Percentiles rank a stretch among this genome's conserved stretches.
Evolutionary conservation across 371 early-diverging fungal genomes (phyloP).

Genomic region (Blakeslea trispora): DNA sequence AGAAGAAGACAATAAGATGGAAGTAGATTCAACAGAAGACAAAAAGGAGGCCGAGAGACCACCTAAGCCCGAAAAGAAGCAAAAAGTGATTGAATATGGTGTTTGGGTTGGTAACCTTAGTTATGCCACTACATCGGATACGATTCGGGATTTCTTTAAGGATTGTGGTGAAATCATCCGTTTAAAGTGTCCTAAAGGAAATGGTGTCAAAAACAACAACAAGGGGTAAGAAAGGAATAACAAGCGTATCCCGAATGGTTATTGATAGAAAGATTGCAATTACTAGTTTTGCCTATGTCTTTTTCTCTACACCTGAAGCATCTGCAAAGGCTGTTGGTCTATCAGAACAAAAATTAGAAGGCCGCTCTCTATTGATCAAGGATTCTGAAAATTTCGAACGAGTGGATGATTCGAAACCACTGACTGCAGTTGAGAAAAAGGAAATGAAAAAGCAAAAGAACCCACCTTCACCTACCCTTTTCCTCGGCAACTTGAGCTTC

Average conservation of each 20-base stretch:
- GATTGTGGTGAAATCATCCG: conserved; percentile 68
- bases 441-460: conserved; percentile 54
- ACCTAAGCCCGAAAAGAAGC: conserved; percentile 35
- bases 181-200: conserved; percentile 62
- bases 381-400: conserved; percentile 62
- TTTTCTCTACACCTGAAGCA: conserved; percentile 61
- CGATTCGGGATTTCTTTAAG: conserved; percentile 59
- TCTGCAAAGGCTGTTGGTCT: conserved; percentile 57
- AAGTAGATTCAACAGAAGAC: conserved; percentile 27
- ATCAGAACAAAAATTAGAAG: conserved; percentile 62
- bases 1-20: conserved; percentile 19
- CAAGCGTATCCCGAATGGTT: too few relatives aligned
- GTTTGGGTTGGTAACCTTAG: conserved; percentile 81
- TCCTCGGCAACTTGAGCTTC: conserved; percentile 82
- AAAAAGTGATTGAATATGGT: conserved; percentile 53
- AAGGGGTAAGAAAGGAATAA: conserved; percentile 62
- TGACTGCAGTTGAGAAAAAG: conserved; percentile 41
- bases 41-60: conserved; percentile 34
- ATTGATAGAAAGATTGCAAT: too few relatives aligned
- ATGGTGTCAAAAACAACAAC: conserved; percentile 43
- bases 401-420: conserved; percentile 37
- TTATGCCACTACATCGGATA: conserved; percentile 57
- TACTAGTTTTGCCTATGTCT: conserved; percentile 76
- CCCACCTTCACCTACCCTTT: conserved; percentile 73
- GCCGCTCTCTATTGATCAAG: conserved; percentile 72